A percentile compares a stretch with the other conserved stretches of the same genome.
These are phyloP conservation scores for Termitomyces sp. DNA, from an alignment of 768 basidiomycete species.

Conservation along the genomic window DNA sequence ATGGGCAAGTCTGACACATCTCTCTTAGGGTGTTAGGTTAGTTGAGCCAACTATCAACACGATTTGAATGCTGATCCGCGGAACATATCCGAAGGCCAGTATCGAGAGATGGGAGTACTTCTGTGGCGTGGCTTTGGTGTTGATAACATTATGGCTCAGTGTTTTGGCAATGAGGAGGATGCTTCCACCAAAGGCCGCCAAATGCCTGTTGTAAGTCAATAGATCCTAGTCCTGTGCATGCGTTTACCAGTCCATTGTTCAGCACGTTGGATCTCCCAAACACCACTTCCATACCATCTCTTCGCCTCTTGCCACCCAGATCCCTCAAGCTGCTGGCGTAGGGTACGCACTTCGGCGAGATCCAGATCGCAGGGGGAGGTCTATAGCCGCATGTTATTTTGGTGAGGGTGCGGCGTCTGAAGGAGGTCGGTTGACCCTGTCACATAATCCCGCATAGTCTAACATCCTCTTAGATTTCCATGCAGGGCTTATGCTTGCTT, in stretches of 20 bases:
- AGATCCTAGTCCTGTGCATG: background rate
- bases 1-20: background rate
- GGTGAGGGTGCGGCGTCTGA: constrained; percentile 95
- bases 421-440: constrained; percentile 45
- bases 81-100: constrained; percentile 58
- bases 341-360: constrained; percentile 85
- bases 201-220: constrained; percentile 79
- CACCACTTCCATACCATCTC: constrained; percentile 95
- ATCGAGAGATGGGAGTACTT: constrained; percentile 89
- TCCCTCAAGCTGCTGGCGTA: constrained; percentile 92
- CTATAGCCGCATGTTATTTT: constrained; percentile 86
- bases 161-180: constrained; percentile 85
- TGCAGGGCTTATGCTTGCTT: constrained; percentile 80
- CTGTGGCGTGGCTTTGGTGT: constrained; percentile 83
- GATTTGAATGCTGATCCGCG: background rate
- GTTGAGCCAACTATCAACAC: constrained; percentile 13
- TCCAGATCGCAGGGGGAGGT: constrained; percentile 59
- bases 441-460: background rate
- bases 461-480: constrained; percentile 68
- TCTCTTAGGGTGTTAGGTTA: constrained; percentile 64
- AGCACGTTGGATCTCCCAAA: constrained; percentile 84
- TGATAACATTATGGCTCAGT: constrained; percentile 85
- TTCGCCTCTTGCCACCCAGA: constrained; percentile 89
- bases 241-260: constrained; percentile 5
- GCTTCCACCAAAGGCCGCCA: constrained; percentile 79